These are phyloP conservation scores for Leccinum fuscescens DNA, from an alignment of 1,284 basidiomycete genomes.

Conservation along the genomic window DNA sequence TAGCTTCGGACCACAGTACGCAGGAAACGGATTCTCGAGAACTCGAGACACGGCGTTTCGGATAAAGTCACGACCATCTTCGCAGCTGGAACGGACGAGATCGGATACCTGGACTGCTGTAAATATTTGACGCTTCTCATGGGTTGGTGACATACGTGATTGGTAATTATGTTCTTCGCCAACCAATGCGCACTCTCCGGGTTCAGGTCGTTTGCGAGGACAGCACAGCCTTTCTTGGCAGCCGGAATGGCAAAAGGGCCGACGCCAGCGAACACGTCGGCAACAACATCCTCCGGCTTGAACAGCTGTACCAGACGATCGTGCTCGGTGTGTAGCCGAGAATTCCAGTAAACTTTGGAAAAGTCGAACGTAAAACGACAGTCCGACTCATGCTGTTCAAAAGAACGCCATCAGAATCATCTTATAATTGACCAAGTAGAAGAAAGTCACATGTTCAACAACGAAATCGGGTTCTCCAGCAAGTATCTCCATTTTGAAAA, in stretches of 20 bases:
- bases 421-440: background rate
- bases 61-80: conserved; percentile 88
- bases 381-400: conserved; percentile 71
- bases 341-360: conserved; percentile 97
- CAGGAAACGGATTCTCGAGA: conserved; percentile 64
- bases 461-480: conserved; percentile 86
- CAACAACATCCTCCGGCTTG: conserved; percentile 71
- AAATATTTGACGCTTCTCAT: conserved; percentile 2
- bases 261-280: conserved; percentile 96
- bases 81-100: conserved; percentile 67
- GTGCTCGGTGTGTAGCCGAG: conserved; percentile 90
- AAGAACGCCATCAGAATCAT: conserved; percentile 4
- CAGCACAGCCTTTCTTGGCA: conserved; percentile 84
- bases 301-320: conserved; percentile 77
- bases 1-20: conserved; percentile 48
- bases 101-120: conserved; percentile 55
- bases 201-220: conserved; percentile 94
- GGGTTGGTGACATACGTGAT: conserved; percentile 54
- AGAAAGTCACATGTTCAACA: conserved; percentile 73
- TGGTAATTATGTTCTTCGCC: conserved; percentile 67
- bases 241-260: conserved; percentile 96
- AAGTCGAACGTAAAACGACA: conserved; percentile 95
- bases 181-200: conserved; percentile 84
- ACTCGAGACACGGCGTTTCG: conserved; percentile 51
- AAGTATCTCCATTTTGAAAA: conserved; percentile 96